These are phyloP conservation scores for Plantago coronopus DNA, from an alignment of 305 asterid genomes.

Conservation along the genomic window DNA sequence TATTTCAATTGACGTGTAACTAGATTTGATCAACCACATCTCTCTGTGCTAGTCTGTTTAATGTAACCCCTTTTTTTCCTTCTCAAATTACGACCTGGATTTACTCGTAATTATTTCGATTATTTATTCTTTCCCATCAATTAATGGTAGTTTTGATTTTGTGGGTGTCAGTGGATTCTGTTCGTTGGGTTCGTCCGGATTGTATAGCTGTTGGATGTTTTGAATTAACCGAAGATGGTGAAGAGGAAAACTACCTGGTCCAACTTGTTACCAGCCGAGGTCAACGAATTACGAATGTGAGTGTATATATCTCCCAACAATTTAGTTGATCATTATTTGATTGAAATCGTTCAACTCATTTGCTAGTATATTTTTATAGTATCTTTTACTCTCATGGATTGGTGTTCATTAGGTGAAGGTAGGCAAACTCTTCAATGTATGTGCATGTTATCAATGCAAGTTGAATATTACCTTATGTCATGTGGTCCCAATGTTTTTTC, in stretches of 20 bases:
- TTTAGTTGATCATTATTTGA: slow-evolving; percentile 12
- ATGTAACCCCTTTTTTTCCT: not conserved
- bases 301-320: slow-evolving; percentile 24
- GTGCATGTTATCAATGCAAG: too few species aligned
- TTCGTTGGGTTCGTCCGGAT: slow-evolving; percentile 86
- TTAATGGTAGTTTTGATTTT: slow-evolving; percentile 26
- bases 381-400: not conserved
- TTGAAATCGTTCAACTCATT: not conserved
- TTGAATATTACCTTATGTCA: too few species aligned
- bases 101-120: slow-evolving; percentile 10
- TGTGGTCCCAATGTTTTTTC: too few species aligned
- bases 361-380: not conserved
- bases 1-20: too few species aligned
- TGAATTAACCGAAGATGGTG: slow-evolving; percentile 55
- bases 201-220: slow-evolving; percentile 79
- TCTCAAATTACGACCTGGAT: slow-evolving; percentile 10
- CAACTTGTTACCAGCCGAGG: slow-evolving; percentile 70
- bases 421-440: too few species aligned
- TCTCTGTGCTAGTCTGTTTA: too few species aligned
- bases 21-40: too few species aligned
- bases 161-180: slow-evolving; percentile 65
- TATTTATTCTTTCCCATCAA: slow-evolving; percentile 15
- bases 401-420: slow-evolving; percentile 1
- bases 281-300: slow-evolving; percentile 51
- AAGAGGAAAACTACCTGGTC: slow-evolving; percentile 64